A percentile compares a stretch with the other conserved stretches of the same genome.
phyloP scores from a whole-genome alignment of 2,329 filamentous ascomycete species.

The Thyridium curvatum region DNA sequence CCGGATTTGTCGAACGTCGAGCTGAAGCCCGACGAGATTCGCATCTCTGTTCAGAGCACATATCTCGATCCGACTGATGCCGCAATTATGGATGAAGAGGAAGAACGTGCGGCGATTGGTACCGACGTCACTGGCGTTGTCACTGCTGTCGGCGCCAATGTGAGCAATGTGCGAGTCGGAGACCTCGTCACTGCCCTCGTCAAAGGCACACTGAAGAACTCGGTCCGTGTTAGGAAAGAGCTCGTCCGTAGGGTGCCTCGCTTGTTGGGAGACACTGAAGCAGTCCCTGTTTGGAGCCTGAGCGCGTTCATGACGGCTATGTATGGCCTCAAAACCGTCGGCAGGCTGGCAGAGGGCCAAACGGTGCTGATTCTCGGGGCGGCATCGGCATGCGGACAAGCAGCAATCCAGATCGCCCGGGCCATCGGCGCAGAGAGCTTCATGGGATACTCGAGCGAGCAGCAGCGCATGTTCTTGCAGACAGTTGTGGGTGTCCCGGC shows the following conservation, averaged over 20 bases:
- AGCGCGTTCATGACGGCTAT: constrained; percentile 33
- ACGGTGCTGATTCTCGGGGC: constrained; percentile 36
- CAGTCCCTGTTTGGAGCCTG: constrained; percentile 11
- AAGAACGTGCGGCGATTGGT: constrained; percentile 5
- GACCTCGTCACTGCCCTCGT: constrained; percentile 35
- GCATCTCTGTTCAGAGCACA: constrained; percentile 30
- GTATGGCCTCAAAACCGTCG: constrained; percentile 29
- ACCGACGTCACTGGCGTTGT: constrained; percentile 34
- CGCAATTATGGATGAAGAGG: constrained; percentile 15
- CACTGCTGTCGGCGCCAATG: constrained; percentile 22
- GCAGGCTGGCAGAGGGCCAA: constrained; percentile 16
- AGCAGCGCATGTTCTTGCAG: constrained; percentile 30
- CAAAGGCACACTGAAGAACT: constrained; percentile 26
- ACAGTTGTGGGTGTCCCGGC: background rate
- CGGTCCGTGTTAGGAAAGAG: constrained; percentile 21
- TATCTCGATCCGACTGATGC: constrained; percentile 28
- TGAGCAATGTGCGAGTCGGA: constrained; percentile 22
- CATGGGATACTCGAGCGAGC: constrained; percentile 25
- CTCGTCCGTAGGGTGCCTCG: constrained; percentile 21
- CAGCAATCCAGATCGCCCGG: constrained; percentile 32
- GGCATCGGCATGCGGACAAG: constrained; percentile 34
- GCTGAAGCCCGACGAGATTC: constrained; percentile 26
- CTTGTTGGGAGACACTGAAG: constrained; percentile 3
- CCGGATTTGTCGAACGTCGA: background rate
- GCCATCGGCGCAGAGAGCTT: constrained; percentile 30